Percentiles rank a stretch among this genome's conserved stretches.
Conservation (phyloP, 140 eudicot species). For the Oenanthe javanica region DNA sequence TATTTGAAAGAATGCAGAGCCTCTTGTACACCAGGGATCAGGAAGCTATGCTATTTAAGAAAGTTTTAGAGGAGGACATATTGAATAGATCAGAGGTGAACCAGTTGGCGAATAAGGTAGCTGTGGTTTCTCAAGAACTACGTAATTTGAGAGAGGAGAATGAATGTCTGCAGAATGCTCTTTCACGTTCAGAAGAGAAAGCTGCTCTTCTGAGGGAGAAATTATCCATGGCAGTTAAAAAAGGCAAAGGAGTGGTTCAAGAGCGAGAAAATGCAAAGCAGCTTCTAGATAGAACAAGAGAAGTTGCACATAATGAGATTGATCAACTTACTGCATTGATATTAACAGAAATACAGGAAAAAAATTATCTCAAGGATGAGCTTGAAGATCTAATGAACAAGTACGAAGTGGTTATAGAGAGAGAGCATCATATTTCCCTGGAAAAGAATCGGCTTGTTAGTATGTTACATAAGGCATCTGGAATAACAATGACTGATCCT, state of each 20-base stretch:
- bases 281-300: constrained; percentile 27
- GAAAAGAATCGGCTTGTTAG: constrained; percentile 48
- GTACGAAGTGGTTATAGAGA: constrained; percentile 28
- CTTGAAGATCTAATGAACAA: constrained; percentile 38
- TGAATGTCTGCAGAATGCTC: constrained; percentile 38
- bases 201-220: constrained; percentile 65
- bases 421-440: constrained; percentile 22
- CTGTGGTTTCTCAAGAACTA: constrained; percentile 42
- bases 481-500: constrained; percentile 23
- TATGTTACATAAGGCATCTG: constrained; percentile 45
- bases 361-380: constrained; percentile 38
- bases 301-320: constrained; percentile 50
- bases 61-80: constrained; percentile 46
- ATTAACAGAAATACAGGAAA: constrained; percentile 53
- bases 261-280: constrained; percentile 74
- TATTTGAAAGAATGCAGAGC: constrained; percentile 46
- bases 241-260: constrained; percentile 95
- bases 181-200: constrained; percentile 72
- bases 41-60: constrained; percentile 46
- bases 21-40: constrained; percentile 48
- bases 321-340: constrained; percentile 46
- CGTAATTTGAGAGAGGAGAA: constrained; percentile 42
- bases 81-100: constrained; percentile 30
- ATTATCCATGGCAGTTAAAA: constrained; percentile 89
- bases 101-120: constrained; percentile 38